Base-by-base conservation (phyloP, 768 basidiomycete genomes). In the Podaxis rugospora region DNA sequence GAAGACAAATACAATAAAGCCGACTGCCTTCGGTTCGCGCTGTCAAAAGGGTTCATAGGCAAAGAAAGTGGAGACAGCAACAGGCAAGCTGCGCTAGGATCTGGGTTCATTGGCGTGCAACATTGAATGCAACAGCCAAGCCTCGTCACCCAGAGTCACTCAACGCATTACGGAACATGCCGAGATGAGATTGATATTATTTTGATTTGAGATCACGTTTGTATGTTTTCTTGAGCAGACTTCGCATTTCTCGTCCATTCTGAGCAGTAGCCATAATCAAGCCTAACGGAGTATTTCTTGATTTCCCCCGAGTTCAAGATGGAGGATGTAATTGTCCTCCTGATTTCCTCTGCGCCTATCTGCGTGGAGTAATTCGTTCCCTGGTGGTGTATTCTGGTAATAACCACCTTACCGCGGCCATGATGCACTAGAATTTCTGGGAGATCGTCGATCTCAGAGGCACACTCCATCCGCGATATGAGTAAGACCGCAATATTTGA, bases 1-100 rank as follows among this genome's bases (percentile, higher is more conserved):
- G 44, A 61, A 53, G 40, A 21, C 27, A 40, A 27, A 46, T 18
- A 18, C 27, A 46, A 18, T 55, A 46, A 53, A n/a, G 28, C 42
- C 40, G 14, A 11, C 42, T 18, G 40, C 16, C 32, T 39, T 58
- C 46, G 14, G 14, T 50, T 50, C 36, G 49, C 23, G 9, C 42
- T 54, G 35, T 37, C 46, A 47, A 37, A 52, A 37, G 35, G 40
- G 53, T 44, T 39, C 44, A 61, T 49, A 54, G 10, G 4, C 7
- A 21, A 49, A 50, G 51, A 28, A 36, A 36, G 42, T 23, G 21
- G 49, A n/a, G 47, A 59, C 32, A 3, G 42, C 40, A 60, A 52
- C 27, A 52, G 21, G 51, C 37, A 28, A 37, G 39, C 58, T 59
- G 58, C 58, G 58, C 51, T 21, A 52, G 58, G 35, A 16, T 27